Base-by-base conservation (phyloP, 345 rosid species). In the Gossypioides kirkii region DNA sequence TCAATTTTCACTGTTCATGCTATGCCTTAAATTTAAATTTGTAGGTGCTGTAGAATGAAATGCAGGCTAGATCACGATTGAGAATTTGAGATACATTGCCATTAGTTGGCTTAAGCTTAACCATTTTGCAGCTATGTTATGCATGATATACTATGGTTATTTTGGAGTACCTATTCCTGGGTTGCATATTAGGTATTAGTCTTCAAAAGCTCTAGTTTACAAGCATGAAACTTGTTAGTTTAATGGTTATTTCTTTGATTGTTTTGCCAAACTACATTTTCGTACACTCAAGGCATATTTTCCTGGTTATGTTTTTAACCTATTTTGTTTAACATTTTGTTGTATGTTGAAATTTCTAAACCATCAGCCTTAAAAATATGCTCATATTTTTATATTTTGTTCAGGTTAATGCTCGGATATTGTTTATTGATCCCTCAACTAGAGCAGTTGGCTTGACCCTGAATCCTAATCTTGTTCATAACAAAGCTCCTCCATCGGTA, bases 361-460 rank as follows among this genome's bases (percentile, higher is more conserved):
- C 25, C 36, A 23, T 46, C 55, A 6, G 25, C 46, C 55, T 47
- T 23, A 25, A 65, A 60, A 38, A 22, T 59, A 46, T 62, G 25
- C 26, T 6, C 43, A 23, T 60, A 60, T 53, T 36, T 50, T 9
- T 14, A n/a, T 74, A 49, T 73, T 78, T 79, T 75, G 25, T 69
- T 74, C 86, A 95, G 99, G 96, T 95, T 76, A 89, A 84, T 79
- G 97, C 99, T 70, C 89, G 97, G 49, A 87, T 95, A 82, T 78
- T 95, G 73, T 95, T 92, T 80, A 77, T 91, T 22, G 99, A 95
- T 86, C 97, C 98, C 70, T 84, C 89, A 73, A 87, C 94, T 72
- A 89, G 99, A 82, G 99, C 99, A 72, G 81, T 95, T 70, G 97
- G 97, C 76, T 87, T 95, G 91, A 92, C 99, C 49, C 77, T 95